A percentile compares a stretch with the other conserved stretches of the same genome.
Conservation (phyloP, 768 basidiomycete genomes). For the Hypsizygus marmoreus region DNA sequence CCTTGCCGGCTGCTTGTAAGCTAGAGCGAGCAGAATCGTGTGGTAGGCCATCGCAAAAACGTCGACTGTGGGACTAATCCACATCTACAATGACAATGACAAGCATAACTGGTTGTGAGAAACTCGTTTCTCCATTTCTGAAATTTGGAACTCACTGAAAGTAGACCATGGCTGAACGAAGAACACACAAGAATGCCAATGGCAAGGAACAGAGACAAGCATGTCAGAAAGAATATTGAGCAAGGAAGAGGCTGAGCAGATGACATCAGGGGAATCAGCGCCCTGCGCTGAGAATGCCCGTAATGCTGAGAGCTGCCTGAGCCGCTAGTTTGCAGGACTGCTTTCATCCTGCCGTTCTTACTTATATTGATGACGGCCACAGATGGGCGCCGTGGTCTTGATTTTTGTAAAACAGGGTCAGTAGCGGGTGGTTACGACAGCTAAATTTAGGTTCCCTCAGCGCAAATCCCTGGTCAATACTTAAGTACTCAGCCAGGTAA, state of each 20-base stretch:
- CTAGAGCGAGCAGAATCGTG: slow-evolving; percentile 19
- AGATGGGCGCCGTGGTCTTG: no score
- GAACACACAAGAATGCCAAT: slow-evolving; percentile 19
- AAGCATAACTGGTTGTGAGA: no score
- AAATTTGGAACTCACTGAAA: slow-evolving; percentile 21
- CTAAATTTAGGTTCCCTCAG: no score
- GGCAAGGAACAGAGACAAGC: slow-evolving; percentile 22
- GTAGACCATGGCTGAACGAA: slow-evolving; percentile 21
- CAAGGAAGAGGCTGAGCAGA: slow-evolving; percentile 16
- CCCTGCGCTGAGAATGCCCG: slow-evolving; percentile 7
- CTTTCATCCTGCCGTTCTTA: no score
- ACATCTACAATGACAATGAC: no score
- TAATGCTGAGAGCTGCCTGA: background rate
- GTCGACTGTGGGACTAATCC: slow-evolving; percentile 10
- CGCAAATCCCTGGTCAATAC: no score
- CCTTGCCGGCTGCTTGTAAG: slow-evolving; percentile 17
- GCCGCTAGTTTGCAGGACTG: no score
- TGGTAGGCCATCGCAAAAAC: slow-evolving; percentile 25
- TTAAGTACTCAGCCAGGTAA: background rate
- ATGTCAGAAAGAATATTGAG: slow-evolving; percentile 24
- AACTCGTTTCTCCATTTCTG: no score
- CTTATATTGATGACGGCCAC: no score
- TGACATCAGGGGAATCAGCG: slow-evolving; percentile 4
- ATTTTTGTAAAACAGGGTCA: no score
- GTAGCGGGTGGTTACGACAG: no score